Evolutionary conservation across 2,329 filamentous ascomycete species (phyloP).

Genomic region (Tricladium varicosporioides): DNA sequence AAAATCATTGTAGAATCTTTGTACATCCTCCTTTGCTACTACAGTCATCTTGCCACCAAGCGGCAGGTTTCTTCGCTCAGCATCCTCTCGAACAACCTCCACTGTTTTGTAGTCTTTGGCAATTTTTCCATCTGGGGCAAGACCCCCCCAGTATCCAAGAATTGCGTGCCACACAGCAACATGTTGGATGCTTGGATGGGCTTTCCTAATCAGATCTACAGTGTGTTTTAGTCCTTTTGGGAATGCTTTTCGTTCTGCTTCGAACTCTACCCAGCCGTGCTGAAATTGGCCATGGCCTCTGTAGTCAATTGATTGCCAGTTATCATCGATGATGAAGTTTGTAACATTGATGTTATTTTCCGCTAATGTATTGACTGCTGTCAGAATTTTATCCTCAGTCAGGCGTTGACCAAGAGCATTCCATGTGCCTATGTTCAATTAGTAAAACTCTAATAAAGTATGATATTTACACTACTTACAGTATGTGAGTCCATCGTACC

Average conservation of each 20-base stretch:
- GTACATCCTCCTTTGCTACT: constrained; percentile 71
- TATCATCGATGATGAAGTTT: constrained; percentile 93
- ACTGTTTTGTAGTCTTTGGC: constrained; percentile 77
- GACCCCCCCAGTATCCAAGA: constrained; percentile 84
- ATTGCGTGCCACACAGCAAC: constrained; percentile 95
- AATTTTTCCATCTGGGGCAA: constrained; percentile 72
- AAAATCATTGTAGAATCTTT: constrained; percentile 84
- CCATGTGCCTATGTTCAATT: constrained; percentile 67
- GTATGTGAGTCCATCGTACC: constrained; percentile 91
- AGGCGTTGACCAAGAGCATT: constrained; percentile 84
- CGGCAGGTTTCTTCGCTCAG: constrained; percentile 45
- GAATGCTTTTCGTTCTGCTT: constrained; percentile 78
- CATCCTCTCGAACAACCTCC: constrained; percentile 50
- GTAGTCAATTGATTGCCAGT: constrained; percentile 79
- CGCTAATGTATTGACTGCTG: constrained; percentile 70
- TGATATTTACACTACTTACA: constrained; percentile 45
- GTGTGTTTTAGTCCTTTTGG: constrained; percentile 75
- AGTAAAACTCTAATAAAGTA: not conserved
- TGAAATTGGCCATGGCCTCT: constrained; percentile 51
- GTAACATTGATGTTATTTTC: constrained; percentile 73
- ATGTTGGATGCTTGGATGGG: constrained; percentile 72
- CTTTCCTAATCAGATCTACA: constrained; percentile 64
- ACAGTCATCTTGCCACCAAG: constrained; percentile 67
- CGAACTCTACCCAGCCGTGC: constrained; percentile 75
- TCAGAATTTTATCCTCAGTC: constrained; percentile 74